Conservation (phyloP, 768 basidiomycete species). For the Paxillus ammoniavirescens region DNA sequence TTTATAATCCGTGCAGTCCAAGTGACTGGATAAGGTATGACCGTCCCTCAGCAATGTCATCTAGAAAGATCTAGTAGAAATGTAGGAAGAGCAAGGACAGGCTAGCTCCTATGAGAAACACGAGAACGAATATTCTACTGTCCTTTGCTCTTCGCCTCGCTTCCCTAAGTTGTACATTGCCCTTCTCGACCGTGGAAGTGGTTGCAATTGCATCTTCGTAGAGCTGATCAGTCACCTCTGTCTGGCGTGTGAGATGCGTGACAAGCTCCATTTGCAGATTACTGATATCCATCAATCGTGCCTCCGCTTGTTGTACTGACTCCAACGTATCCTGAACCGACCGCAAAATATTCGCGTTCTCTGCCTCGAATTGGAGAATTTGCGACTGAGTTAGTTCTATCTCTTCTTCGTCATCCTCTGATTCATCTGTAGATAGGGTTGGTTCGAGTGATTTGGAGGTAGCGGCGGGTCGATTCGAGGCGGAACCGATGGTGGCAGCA, state of each 20-base stretch:
- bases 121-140: constrained; percentile 81
- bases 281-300: constrained; percentile 89
- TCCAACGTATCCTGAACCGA: constrained; percentile 83
- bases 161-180: constrained; percentile 87
- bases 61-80: constrained; percentile 59
- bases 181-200: constrained; percentile 81
- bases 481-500: constrained; percentile 57
- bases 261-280: constrained; percentile 91
- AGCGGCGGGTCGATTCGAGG: constrained; percentile 33
- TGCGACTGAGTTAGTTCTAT: constrained; percentile 82
- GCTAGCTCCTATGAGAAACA: constrained; percentile 91
- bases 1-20: neutral
- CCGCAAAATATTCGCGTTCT: constrained; percentile 84
- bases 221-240: constrained; percentile 88
- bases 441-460: constrained; percentile 22
- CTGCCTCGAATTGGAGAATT: constrained; percentile 89
- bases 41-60: neutral
- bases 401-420: constrained; percentile 74
- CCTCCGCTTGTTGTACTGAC: constrained; percentile 90
- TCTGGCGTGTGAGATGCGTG: constrained; percentile 82
- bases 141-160: constrained; percentile 86
- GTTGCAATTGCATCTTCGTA: constrained; percentile 94
- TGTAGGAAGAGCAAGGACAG: constrained; percentile 91
- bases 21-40: constrained; percentile 1
- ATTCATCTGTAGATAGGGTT: constrained; percentile 37